phyloP scores from a whole-genome alignment of 192 early-diverging fungal genomes.

The Backusella sp. region DNA sequence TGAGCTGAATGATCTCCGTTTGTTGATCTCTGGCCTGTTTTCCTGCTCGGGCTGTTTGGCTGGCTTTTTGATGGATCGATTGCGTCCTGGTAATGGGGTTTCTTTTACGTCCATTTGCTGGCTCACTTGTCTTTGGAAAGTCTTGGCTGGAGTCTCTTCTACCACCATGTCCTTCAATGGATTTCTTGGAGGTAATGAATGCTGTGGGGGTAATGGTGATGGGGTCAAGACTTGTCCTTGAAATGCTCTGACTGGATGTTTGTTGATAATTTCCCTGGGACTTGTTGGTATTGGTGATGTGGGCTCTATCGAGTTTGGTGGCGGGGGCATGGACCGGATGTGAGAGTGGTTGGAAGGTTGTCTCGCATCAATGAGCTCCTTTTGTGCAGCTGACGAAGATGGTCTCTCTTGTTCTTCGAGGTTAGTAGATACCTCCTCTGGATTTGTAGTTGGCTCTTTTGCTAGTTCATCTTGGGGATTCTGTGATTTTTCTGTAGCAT shows the following conservation, averaged over 20 bases:
- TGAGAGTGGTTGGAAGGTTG: background rate
- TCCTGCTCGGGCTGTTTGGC: background rate
- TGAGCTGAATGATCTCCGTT: constrained; percentile 8
- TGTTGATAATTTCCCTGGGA: background rate
- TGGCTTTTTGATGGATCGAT: background rate
- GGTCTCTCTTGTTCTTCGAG: background rate
- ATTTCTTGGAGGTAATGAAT: background rate
- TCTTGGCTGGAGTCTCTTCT: background rate
- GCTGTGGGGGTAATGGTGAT: background rate
- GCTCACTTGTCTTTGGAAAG: constrained; percentile 4
- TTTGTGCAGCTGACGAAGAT: background rate
- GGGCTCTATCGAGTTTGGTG: background rate
- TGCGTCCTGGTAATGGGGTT: background rate
- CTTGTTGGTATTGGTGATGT: background rate
- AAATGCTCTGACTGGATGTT: background rate
- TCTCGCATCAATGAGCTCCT: background rate
- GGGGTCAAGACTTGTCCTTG: background rate
- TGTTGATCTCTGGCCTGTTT: background rate
- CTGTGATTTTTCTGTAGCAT: background rate
- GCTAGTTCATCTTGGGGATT: background rate
- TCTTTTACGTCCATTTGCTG: background rate
- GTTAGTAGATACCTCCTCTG: background rate
- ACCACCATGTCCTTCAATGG: background rate
- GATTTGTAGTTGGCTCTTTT: background rate
- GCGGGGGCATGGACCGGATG: background rate